Conservation (phyloP, 192 early-diverging fungal species). For the Phlyctochytrium arcticum region DNA sequence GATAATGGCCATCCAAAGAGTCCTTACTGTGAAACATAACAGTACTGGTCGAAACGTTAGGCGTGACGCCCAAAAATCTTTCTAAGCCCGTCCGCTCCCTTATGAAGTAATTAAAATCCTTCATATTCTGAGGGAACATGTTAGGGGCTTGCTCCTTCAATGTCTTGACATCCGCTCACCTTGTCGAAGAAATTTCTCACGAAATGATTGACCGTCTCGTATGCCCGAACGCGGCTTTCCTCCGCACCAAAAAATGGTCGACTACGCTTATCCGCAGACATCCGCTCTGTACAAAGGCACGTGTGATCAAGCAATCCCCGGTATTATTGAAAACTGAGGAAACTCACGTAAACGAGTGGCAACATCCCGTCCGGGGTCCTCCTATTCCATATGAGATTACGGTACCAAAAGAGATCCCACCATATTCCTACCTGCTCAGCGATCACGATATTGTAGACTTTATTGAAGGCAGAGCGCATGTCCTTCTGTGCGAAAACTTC, state of each 20-base stretch:
- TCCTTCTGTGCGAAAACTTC: constrained; percentile 44
- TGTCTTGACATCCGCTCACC: constrained; percentile 18
- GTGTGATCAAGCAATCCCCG: no score
- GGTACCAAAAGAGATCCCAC: no score
- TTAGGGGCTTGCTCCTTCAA: not conserved
- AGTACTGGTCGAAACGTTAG: constrained; percentile 30
- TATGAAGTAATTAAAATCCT: constrained; percentile 45
- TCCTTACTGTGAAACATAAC: constrained; percentile 39
- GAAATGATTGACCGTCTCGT: constrained; percentile 48
- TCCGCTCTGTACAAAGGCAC: not conserved
- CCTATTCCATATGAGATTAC: no score
- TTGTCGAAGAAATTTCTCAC: constrained; percentile 47
- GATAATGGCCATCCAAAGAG: not conserved
- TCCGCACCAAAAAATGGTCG: constrained; percentile 14
- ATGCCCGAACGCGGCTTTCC: constrained; percentile 28
- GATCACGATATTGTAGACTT: constrained; percentile 39
- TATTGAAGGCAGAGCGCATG: constrained; percentile 37
- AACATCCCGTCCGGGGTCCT: not conserved
- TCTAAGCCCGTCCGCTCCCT: constrained; percentile 39
- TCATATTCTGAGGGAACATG: constrained; percentile 39
- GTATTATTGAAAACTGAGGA: no score
- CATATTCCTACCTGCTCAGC: constrained; percentile 7
- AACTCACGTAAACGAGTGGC: constrained; percentile 11
- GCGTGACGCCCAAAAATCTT: constrained; percentile 37
- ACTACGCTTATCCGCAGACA: not conserved